Evolutionary conservation across 495 filamentous ascomycete genomes (phyloP).

Genomic region (Tirmania nivea): DNA sequence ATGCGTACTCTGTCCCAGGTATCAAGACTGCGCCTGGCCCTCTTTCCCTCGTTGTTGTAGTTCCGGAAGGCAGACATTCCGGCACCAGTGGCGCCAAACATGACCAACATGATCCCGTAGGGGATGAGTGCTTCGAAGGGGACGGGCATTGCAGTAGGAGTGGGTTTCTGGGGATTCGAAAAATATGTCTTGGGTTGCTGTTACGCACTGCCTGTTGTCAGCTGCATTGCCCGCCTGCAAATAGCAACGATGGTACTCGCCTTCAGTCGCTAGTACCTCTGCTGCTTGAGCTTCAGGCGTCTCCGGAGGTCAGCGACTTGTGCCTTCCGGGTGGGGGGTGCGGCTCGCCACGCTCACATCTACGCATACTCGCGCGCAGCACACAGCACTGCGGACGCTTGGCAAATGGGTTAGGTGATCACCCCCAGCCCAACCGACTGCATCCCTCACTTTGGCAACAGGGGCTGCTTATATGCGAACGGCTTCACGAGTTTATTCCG

Average conservation of each 20-base stretch:
- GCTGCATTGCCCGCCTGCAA: too few species aligned
- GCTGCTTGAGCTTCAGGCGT: too few species aligned
- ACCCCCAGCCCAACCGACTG: not conserved
- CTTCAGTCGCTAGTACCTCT: too few species aligned
- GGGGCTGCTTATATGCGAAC: not conserved
- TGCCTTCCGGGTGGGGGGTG: too few species aligned
- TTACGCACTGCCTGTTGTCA: too few species aligned
- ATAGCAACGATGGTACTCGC: too few species aligned
- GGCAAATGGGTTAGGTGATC: not conserved
- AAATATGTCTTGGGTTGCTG: too few species aligned
- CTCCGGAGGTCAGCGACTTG: too few species aligned
- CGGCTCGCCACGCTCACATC: too few species aligned
- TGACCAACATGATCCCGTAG: slow-evolving; percentile 72
- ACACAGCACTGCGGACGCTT: not conserved
- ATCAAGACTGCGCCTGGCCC: slow-evolving; percentile 60
- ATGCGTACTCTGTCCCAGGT: slow-evolving; percentile 75
- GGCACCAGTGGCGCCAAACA: slow-evolving; percentile 69
- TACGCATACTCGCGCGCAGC: too few species aligned
- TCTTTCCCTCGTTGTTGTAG: slow-evolving; percentile 75
- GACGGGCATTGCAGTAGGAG: slow-evolving; percentile 49
- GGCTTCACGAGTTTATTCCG: not conserved
- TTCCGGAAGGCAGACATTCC: slow-evolving; percentile 51
- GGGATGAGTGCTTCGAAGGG: slow-evolving; percentile 91
- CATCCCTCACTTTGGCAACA: not conserved
- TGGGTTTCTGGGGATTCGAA: not conserved